phyloP scores from a whole-genome alignment of 2,329 filamentous ascomycete species.

The Colletotrichum eremochloae region DNA sequence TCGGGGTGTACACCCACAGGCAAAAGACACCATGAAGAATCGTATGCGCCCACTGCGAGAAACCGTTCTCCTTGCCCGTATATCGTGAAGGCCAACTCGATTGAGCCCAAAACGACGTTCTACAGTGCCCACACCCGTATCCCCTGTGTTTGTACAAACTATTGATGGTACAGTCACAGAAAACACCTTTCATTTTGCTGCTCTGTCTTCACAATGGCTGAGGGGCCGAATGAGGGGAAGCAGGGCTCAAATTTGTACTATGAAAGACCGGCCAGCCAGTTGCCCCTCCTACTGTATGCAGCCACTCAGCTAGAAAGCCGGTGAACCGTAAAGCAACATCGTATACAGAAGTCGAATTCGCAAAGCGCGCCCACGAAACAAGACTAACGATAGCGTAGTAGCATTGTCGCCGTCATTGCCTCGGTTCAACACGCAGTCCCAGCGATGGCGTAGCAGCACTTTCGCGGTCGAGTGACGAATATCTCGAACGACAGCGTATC shows the following conservation, averaged over 20 bases:
- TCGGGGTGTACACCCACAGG: neutral
- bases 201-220: too few species aligned
- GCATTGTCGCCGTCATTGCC: constrained; percentile 64
- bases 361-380: constrained; percentile 62
- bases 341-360: constrained; percentile 42
- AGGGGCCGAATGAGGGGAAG: neutral
- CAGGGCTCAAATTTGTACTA: constrained; percentile 30
- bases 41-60: neutral
- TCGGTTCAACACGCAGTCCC: constrained; percentile 67
- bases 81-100: neutral
- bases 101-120: neutral
- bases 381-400: constrained; percentile 64
- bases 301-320: neutral
- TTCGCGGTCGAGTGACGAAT: constrained; percentile 62
- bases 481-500: constrained; percentile 60
- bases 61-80: neutral
- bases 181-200: too few species aligned
- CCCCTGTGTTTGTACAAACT: neutral
- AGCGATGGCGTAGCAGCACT: constrained; percentile 70
- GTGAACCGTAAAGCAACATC: constrained; percentile 5
- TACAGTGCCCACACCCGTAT: neutral
- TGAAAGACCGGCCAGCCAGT: constrained; percentile 28
- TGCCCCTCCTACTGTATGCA: neutral
- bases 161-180: neutral
- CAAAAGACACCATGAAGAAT: neutral